These are phyloP conservation scores for Naganishia randhawae DNA, from an alignment of 768 basidiomycete species.

Conservation along the genomic window DNA sequence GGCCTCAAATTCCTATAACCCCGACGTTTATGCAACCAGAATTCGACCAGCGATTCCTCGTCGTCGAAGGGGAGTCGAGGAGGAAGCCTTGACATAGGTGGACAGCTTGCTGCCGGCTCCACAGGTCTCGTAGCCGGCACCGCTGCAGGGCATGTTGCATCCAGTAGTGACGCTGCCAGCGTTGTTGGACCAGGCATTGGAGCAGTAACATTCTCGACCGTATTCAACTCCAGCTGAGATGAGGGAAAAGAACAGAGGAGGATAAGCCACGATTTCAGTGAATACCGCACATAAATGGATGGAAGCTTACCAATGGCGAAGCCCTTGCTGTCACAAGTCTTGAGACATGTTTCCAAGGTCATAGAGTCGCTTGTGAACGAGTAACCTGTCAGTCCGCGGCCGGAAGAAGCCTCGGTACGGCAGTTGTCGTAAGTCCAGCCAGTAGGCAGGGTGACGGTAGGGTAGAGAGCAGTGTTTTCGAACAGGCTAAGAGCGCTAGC, in stretches of 20 bases:
- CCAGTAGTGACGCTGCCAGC: constrained; percentile 57
- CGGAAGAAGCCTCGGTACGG: constrained; percentile 34
- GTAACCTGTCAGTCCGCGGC: constrained; percentile 40
- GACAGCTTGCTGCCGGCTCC: constrained; percentile 38
- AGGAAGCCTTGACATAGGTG: constrained; percentile 32
- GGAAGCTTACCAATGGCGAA: constrained; percentile 56
- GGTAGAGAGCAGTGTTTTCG: constrained; percentile 39
- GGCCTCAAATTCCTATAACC: too few species aligned
- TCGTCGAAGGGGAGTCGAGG: neutral
- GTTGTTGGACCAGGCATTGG: constrained; percentile 62
- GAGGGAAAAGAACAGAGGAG: constrained; percentile 49
- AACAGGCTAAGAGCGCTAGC: constrained; percentile 37
- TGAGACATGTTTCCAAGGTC: constrained; percentile 66
- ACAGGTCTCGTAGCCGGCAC: constrained; percentile 52
- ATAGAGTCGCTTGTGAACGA: constrained; percentile 51
- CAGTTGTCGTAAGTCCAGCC: constrained; percentile 43
- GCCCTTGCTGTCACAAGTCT: constrained; percentile 57
- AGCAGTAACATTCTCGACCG: constrained; percentile 51
- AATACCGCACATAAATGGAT: neutral
- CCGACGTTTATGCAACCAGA: constrained; percentile 2
- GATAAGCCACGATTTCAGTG: constrained; percentile 51
- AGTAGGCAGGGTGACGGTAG: constrained; percentile 30
- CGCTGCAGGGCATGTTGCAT: constrained; percentile 73
- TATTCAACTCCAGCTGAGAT: constrained; percentile 27
- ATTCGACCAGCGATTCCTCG: constrained; percentile 18